These are phyloP conservation scores for Rhytidhysteron rufulum DNA, from an alignment of 2,329 filamentous ascomycete genomes.

Conservation along the genomic window DNA sequence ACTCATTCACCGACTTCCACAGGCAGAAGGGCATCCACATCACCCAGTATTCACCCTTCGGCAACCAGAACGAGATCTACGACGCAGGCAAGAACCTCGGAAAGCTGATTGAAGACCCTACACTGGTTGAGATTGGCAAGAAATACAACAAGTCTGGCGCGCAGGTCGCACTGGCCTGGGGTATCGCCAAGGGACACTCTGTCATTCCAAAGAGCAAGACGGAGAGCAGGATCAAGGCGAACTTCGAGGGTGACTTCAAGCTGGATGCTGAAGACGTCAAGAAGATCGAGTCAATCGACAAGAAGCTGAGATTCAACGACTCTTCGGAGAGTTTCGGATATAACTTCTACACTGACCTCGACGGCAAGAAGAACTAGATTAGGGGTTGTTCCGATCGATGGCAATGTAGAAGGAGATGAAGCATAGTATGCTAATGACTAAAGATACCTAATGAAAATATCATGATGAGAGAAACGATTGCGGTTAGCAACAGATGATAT, in stretches of 20 bases:
- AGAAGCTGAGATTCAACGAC: conserved; percentile 62
- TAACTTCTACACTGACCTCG: conserved; percentile 57
- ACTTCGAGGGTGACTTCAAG: conserved; percentile 52
- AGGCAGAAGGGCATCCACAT: conserved; percentile 50
- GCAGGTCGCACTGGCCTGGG: conserved; percentile 55
- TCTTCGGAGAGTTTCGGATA: conserved; percentile 54
- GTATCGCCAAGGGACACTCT: conserved; percentile 47
- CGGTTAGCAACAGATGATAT: too few species aligned
- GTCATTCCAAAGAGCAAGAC: conserved; percentile 54
- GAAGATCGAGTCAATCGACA: conserved; percentile 54
- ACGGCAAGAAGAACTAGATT: conserved; percentile 47
- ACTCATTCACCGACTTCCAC: conserved; percentile 47
- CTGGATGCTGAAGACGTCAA: conserved; percentile 55
- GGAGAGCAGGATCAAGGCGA: conserved; percentile 27
- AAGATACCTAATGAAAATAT: too few species aligned
- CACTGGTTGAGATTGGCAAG: conserved; percentile 48
- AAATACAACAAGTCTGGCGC: conserved; percentile 50
- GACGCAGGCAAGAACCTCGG: conserved; percentile 15
- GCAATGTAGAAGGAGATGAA: too few species aligned
- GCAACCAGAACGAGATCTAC: conserved; percentile 5
- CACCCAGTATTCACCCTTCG: conserved; percentile 49
- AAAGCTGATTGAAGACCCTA: conserved; percentile 51
- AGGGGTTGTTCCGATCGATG: too few species aligned
- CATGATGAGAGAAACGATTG: too few species aligned
- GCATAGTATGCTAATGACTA: too few species aligned